Conservation (phyloP, 1,139 yeast genomes). For the Scheffersomyces stambukii region DNA sequence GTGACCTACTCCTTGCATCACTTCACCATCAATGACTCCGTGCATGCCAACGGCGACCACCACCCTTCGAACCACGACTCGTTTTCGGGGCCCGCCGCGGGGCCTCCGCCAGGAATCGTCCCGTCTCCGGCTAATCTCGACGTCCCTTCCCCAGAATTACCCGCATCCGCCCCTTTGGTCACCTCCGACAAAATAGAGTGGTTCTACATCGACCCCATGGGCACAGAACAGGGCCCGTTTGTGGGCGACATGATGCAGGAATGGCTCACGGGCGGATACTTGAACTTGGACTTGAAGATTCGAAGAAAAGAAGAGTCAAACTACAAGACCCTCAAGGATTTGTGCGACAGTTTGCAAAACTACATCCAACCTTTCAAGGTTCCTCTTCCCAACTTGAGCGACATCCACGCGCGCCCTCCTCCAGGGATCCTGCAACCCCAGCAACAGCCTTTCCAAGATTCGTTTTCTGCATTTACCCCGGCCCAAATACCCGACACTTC, state of each 20-base stretch:
- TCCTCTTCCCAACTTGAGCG: constrained; percentile 47
- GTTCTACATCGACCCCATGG: constrained; percentile 70
- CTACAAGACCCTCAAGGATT: constrained; percentile 41
- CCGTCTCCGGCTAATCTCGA: constrained; percentile 3
- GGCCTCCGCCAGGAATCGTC: constrained; percentile 18
- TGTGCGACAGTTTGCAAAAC: constrained; percentile 46
- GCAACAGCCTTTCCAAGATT: constrained; percentile 10
- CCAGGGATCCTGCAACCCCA: constrained; percentile 6
- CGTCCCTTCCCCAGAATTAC: neutral
- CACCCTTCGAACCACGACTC: too few relatives aligned
- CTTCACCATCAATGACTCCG: constrained; percentile 8
- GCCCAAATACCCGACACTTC: constrained; percentile 2
- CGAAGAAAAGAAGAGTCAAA: constrained; percentile 48
- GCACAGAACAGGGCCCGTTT: constrained; percentile 79
- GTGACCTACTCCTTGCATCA: constrained; percentile 10
- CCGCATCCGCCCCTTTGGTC: constrained; percentile 13
- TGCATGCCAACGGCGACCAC: too few relatives aligned
- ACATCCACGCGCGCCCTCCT: constrained; percentile 4
- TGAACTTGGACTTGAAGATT: constrained; percentile 51
- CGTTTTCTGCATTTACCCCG: constrained; percentile 3
- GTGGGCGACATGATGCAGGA: constrained; percentile 71
- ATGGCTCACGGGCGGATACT: constrained; percentile 67
- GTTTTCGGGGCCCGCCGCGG: constrained; percentile 1
- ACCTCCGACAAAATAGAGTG: constrained; percentile 50
- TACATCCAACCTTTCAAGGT: constrained; percentile 56